Evolutionary conservation across 2,329 filamentous ascomycete species (phyloP), one percentile per base, ranked within the genome.

Genomic region (Alternaria gansuensis): DNA sequence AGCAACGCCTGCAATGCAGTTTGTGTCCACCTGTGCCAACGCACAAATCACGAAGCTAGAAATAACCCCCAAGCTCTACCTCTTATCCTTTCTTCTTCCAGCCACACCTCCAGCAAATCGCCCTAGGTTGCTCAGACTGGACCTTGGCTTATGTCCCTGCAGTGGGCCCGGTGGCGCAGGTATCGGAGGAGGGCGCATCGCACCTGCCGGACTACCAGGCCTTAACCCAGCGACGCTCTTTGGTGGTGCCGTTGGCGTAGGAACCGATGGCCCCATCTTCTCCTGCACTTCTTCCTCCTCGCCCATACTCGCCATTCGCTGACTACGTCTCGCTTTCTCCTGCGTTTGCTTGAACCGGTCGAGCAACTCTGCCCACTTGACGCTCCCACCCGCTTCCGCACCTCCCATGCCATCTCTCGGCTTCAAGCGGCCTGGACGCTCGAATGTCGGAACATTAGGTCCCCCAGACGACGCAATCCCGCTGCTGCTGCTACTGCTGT

Each of bases 261-360:
- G 70, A 6, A 70, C 49, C 9, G 21, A 51, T 4, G 70, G 73
- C 0, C 60, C 23, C 54, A 76, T 72, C 50, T 70, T 72, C 63
- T 73, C 75, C 53, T 71, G 64, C 9, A 71, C 62, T 7, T 74
- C 69, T 36, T 68, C 60, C 7, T 78, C 75, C 26, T 76, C 75
- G 8, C 74, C 76, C 52, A 76, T 72, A 61, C 81, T 76, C 0
- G 78, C 76, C 61, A 80, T 78, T 59, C 88, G 82, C 71, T 92
- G 89, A 11, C 87, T 83, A 52, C 92, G 85, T 54, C 93, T 86
- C 5, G 93, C 90, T 60, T 87, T 88, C 67, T 99, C 95, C 73
- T 99, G 95, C 2, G 96, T 94, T 51, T 85, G 87, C 66, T 91
- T 91, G 79, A 99, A 99, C 74, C 97, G 97, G 65, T 99, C 95